Evolutionary conservation across 352 stramenopile species (phyloP).

Genomic region (Pythium scleroteichum): DNA sequence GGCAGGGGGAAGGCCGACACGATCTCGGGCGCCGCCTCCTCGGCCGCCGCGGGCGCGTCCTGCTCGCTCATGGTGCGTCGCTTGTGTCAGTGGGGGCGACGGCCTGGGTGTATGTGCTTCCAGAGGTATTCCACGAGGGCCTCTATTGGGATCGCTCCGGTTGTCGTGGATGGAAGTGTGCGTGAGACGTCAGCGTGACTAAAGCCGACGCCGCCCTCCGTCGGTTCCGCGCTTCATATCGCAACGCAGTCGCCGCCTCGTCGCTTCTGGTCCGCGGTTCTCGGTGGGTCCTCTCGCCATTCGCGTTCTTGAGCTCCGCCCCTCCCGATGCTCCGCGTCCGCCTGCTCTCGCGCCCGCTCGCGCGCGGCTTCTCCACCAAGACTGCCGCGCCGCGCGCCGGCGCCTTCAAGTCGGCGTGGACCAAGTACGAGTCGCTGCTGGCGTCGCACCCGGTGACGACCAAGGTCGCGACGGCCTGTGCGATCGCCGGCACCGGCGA

Average conservation of each 20-base stretch:
- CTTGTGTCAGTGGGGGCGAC: constrained; percentile 5
- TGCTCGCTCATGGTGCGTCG: constrained; percentile 14
- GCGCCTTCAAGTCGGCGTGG: constrained; percentile 43
- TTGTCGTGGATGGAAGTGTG: too few species aligned
- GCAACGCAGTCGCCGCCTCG: too few species aligned
- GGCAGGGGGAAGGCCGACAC: constrained; percentile 82
- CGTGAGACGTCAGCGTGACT: too few species aligned
- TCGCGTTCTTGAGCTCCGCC: not conserved
- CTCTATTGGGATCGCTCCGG: not conserved
- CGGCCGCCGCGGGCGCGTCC: constrained; percentile 21
- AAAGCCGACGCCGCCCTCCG: too few species aligned
- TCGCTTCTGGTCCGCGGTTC: not conserved
- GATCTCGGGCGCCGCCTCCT: constrained; percentile 69
- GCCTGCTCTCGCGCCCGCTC: constrained; percentile 6
- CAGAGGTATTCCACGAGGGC: not conserved
- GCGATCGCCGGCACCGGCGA: constrained; percentile 68
- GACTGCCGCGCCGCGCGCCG: constrained; percentile 3
- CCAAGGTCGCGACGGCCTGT: constrained; percentile 66
- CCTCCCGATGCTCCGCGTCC: constrained; percentile 1
- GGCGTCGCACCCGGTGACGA: constrained; percentile 54
- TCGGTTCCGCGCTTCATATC: too few species aligned
- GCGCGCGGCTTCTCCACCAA: constrained; percentile 2
- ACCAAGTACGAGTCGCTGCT: constrained; percentile 54
- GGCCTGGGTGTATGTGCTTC: not conserved
- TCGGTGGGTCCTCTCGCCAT: not conserved